Conservation (phyloP, 192 early-diverging fungal species). For the Obelidium mucronatum region DNA sequence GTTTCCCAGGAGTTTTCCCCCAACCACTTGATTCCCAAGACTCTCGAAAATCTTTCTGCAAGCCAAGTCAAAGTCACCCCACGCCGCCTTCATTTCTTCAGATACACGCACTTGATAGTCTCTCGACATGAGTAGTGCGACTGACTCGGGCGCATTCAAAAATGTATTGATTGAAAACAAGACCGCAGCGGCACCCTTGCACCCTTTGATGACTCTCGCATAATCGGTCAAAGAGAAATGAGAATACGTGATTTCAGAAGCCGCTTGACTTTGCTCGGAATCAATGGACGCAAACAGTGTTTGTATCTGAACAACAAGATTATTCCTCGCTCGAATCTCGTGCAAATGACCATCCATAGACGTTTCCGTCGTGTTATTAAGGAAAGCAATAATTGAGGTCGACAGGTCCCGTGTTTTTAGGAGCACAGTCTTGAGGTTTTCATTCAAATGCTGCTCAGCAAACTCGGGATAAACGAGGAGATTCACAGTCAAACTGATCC, state of each 20-base stretch:
- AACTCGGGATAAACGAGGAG: constrained; percentile 22
- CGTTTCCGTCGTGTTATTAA: neutral
- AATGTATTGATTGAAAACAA: constrained; percentile 5
- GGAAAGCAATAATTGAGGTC: neutral
- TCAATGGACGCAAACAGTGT: neutral
- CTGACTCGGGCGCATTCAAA: neutral
- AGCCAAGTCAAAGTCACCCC: neutral
- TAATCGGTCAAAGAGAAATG: constrained; percentile 13
- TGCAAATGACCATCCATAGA: neutral
- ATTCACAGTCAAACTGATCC: constrained; percentile 16
- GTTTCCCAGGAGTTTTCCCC: neutral
- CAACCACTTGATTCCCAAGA: neutral
- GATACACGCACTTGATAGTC: neutral
- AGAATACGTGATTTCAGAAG: constrained; percentile 21
- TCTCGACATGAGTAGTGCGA: neutral
- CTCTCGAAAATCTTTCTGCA: neutral
- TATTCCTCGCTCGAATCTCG: neutral
- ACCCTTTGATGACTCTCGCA: neutral
- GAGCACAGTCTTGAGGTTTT: neutral
- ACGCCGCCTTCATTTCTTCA: constrained; percentile 5
- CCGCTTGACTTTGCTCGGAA: neutral
- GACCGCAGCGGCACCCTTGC: neutral
- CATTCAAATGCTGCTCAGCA: constrained; percentile 14
- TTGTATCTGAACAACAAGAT: constrained; percentile 5
- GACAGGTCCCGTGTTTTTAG: neutral